Evolutionary conservation across 2,329 filamentous ascomycete species (phyloP), one percentile per base, ranked within the genome.

Genomic region (Hymenotorrendiella dingleyae): DNA sequence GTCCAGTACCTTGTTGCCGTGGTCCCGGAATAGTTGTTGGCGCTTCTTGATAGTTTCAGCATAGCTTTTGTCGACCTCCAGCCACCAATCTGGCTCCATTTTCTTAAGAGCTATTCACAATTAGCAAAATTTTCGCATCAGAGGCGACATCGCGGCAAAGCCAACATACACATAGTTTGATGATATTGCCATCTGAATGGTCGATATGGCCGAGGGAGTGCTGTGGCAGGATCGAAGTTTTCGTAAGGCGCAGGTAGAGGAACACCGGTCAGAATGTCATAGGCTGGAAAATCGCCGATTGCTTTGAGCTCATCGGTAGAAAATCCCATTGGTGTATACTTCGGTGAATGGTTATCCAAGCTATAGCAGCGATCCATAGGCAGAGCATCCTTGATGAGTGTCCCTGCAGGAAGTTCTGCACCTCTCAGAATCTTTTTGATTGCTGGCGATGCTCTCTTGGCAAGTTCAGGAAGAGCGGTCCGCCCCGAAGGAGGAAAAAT

Each of bases 101-200:
- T 87, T 94, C 32, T 76, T 81, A 7, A 91, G 68, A 2, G 86
- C 86, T 93, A 46, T 3, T 20, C 10, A 11, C 36, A 6, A 14
- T 52, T 36, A 57, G 43, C 43, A 20, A 14, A 24, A 6, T 40
- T 37, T 17, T 14, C 3, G 24, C 5, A 22, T 27, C 4, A 6
- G 21, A 21, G 12, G 27, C 24, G 8, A 26, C 10, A 19, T 20
- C 3, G 3, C 11, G 16, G 6, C 17, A n/a, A n/a, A n/a, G n/a
- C 22, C n/a, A 17, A 71, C 82, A 54, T 74, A 91, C 86, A 86
- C 88, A 94, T 94, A 0, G 87, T 94, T 59, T 94, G 88, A 59
- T 93, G 86, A 58, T 94, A 94, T 0, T 73, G 69, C 88, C 88
- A 94, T 55, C 88, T 66, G 32, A 94, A 84, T 0, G 88, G 88